A percentile compares a stretch with the other conserved stretches of the same genome.
Conservation (phyloP, 306 rosid species). For the Purshia tridentata region DNA sequence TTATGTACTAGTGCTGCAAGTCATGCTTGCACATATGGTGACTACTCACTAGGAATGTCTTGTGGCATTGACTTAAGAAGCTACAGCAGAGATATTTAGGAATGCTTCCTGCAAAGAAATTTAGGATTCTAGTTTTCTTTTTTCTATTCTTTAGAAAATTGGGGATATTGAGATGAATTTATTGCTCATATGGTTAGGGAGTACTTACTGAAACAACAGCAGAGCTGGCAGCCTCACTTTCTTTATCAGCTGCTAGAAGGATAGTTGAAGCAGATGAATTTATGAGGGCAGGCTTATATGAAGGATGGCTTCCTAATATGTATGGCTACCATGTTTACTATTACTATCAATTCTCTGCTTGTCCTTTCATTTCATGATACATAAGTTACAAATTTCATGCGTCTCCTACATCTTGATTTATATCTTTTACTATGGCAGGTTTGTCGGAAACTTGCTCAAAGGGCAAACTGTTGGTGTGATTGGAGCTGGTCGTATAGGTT, state of each 20-base stretch:
- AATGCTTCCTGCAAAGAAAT: background rate
- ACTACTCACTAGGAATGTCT: background rate
- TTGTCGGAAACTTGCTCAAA: constrained; percentile 92
- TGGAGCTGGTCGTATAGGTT: constrained; percentile 99
- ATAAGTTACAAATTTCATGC: constrained; percentile 8
- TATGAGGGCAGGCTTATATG: constrained; percentile 96
- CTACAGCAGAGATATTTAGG: too few species aligned
- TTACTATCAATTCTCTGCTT: constrained; percentile 8
- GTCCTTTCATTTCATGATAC: background rate
- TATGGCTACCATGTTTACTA: constrained; percentile 33
- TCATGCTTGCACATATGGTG: constrained; percentile 8
- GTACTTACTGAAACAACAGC: constrained; percentile 98
- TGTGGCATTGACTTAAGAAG: too few species aligned
- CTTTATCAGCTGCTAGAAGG: constrained; percentile 92
- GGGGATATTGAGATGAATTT: constrained; percentile 20
- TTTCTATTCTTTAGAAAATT: too few species aligned
- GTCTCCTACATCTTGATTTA: constrained; percentile 12
- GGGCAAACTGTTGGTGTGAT: constrained; percentile 99
- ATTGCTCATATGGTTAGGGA: constrained; percentile 58
- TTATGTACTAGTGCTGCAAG: background rate
- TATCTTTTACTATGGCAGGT: constrained; percentile 42
- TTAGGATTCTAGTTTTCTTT: background rate
- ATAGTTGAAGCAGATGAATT: constrained; percentile 98
- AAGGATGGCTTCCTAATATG: constrained; percentile 99
- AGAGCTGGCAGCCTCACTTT: constrained; percentile 91